Percentiles rank a stretch among this genome's conserved stretches.
These are phyloP conservation scores for Massarina eburnea DNA, from an alignment of 2,329 filamentous ascomycete species.

Conservation along the genomic window DNA sequence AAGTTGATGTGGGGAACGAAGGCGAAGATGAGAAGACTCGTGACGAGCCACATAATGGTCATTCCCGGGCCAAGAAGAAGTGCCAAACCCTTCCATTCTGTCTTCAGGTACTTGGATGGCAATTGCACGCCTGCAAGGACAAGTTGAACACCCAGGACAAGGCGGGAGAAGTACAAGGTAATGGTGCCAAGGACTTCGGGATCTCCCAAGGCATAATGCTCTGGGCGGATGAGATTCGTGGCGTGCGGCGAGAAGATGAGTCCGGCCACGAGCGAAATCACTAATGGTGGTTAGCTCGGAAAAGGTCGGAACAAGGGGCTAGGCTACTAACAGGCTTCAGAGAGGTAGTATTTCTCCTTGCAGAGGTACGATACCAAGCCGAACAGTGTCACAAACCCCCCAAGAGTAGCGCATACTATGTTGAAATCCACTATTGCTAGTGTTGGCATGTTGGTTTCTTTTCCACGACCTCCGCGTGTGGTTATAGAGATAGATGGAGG, in stretches of 20 bases:
- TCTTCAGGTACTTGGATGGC: constrained; percentile 76
- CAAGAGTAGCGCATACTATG: constrained; percentile 75
- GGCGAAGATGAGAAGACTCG: constrained; percentile 76
- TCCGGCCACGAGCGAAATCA: constrained; percentile 81
- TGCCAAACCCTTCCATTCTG: constrained; percentile 74
- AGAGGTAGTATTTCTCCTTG: constrained; percentile 89
- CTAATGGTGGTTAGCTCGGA: constrained; percentile 46
- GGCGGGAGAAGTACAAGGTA: constrained; percentile 80
- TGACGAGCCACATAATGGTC: constrained; percentile 82
- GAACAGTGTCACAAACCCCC: constrained; percentile 88
- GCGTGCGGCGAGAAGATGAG: constrained; percentile 77
- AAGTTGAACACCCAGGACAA: constrained; percentile 88
- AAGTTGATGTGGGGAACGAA: constrained; percentile 72
- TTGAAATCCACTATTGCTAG: constrained; percentile 77
- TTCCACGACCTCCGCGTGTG: too few relatives aligned
- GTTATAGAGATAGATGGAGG: constrained; percentile 14
- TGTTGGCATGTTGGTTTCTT: constrained; percentile 58
- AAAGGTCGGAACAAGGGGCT: neutral
- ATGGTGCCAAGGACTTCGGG: constrained; percentile 66
- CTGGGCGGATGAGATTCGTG: constrained; percentile 70
- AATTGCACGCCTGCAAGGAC: constrained; percentile 87
- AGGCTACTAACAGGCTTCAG: constrained; percentile 74
- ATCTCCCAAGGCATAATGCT: constrained; percentile 68
- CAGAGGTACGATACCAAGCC: constrained; percentile 85
- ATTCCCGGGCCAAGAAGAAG: constrained; percentile 82